Base-by-base conservation (phyloP, 2,329 filamentous ascomycete species). In the Rhynchosporium graminicola region DNA sequence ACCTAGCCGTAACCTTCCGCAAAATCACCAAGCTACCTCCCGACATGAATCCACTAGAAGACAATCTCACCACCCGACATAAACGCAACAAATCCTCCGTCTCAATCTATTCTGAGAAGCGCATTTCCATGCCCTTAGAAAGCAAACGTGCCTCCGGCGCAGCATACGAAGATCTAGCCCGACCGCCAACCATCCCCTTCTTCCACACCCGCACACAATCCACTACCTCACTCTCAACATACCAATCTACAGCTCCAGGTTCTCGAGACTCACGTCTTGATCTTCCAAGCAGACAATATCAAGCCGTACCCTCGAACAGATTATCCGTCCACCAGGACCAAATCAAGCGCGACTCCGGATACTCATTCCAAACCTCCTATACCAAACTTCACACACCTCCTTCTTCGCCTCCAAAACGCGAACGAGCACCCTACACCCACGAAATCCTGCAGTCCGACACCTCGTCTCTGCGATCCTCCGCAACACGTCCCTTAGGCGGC, bases 41-140 rank as follows among this genome's bases (percentile, higher is more conserved):
- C 0, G 94, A 98, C 72, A 92, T 97, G 90, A 98, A 98, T 74
- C 94, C 94, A 1, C 81, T 98, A 13, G 93, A 97, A 74, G 86
- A 90, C 68, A 88, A 94, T 71, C 79, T 96, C 62, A 97, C 92
- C 1, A 87, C 91, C 10, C 85, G 88, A 29, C 92, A 96, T 77
- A 93, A 92, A 80, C 86, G 89, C 72, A 93, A 90, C 73, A 86
- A 84, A 68, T 84, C 82, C 12, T 74, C 72, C 4, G 67, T 74
- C 7, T 73, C 72, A n/a, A 70, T 65, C 15, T 78, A 81, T 2
- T 79, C 80, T 9, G 84, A 90, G 65, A 90, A 90, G 74, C 85
- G 88, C 60, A 75, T 86, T 56, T 83, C 80, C 0, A 78, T 76
- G 1, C 76, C 79, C 0, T 63, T 79, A 13, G 79, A 80, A 58